Percentiles rank a stretch among this genome's conserved stretches.
These are phyloP conservation scores for Cytidiella melzeri DNA, from an alignment of 768 basidiomycete species.

Conservation along the genomic window DNA sequence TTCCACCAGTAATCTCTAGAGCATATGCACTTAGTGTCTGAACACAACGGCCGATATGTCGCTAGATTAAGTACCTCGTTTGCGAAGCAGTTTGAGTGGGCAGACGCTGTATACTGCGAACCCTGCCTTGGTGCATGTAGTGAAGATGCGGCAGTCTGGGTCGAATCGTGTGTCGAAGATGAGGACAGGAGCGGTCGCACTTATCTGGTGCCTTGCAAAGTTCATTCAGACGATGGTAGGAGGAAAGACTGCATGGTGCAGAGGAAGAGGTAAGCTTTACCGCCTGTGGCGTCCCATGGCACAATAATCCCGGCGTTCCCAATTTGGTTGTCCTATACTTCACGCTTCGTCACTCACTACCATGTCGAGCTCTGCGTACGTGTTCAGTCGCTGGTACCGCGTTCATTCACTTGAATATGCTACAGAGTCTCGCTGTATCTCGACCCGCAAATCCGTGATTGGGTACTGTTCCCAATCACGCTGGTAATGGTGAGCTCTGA, in stretches of 20 bases:
- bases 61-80: slow-evolving; percentile 53
- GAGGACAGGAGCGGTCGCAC: slow-evolving; percentile 65
- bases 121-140: slow-evolving; percentile 69
- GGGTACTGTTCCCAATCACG: slow-evolving; percentile 94
- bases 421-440: slow-evolving; percentile 57
- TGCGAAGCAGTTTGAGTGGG: slow-evolving; percentile 73
- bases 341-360: background rate
- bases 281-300: background rate
- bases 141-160: slow-evolving; percentile 75
- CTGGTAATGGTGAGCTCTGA: slow-evolving; percentile 78
- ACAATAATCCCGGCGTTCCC: background rate
- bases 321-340: slow-evolving; percentile 1
- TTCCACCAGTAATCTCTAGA: slow-evolving; percentile 73
- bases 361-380: slow-evolving; percentile 28
- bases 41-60: slow-evolving; percentile 10
- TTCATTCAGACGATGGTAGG: slow-evolving; percentile 50
- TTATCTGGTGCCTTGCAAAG: slow-evolving; percentile 79
- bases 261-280: background rate
- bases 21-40: slow-evolving; percentile 7
- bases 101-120: slow-evolving; percentile 78
- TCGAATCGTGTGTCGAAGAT: slow-evolving; percentile 78
- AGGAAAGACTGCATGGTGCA: background rate
- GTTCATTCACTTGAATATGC: background rate
- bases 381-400: background rate
- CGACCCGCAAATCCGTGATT: slow-evolving; percentile 93